Conservation (phyloP, 1,139 yeast species). For the Wickerhamomyces sp. region DNA sequence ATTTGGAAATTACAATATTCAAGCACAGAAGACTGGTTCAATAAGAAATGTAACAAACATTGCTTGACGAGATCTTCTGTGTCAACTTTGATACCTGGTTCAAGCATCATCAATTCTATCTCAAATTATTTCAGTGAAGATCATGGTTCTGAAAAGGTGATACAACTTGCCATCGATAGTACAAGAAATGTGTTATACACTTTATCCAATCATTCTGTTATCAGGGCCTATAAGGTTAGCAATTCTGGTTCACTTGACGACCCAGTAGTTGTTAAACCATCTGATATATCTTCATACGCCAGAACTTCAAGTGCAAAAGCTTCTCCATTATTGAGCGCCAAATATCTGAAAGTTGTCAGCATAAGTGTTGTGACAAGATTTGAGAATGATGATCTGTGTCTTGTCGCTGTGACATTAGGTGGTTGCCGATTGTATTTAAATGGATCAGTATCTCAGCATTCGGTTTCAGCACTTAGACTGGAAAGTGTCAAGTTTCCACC, state of each 20-base stretch:
- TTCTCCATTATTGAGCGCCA: slow-evolving; percentile 33
- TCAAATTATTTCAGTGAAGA: slow-evolving; percentile 26
- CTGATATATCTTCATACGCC: slow-evolving; percentile 46
- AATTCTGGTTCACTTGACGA: slow-evolving; percentile 34
- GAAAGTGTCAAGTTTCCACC: slow-evolving; percentile 72
- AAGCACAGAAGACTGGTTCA: slow-evolving; percentile 85
- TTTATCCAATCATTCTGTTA: slow-evolving; percentile 75
- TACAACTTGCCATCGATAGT: slow-evolving; percentile 69
- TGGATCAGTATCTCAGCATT: slow-evolving; percentile 36
- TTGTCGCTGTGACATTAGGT: slow-evolving; percentile 80
- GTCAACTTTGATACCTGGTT: slow-evolving; percentile 52
- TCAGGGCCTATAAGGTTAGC: slow-evolving; percentile 66
- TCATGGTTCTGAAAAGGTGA: slow-evolving; percentile 31
- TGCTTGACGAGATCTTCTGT: slow-evolving; percentile 72
- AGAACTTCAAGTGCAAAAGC: slow-evolving; percentile 47
- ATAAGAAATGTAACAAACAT: slow-evolving; percentile 75
- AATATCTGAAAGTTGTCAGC: slow-evolving; percentile 48
- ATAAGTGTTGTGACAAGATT: slow-evolving; percentile 56
- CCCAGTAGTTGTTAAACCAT: slow-evolving; percentile 31
- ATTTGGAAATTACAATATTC: slow-evolving; percentile 88
- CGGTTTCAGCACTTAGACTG: slow-evolving; percentile 40
- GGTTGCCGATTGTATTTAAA: slow-evolving; percentile 80
- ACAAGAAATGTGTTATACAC: slow-evolving; percentile 77
- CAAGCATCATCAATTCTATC: slow-evolving; percentile 35
- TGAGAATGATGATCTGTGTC: slow-evolving; percentile 68